Evolutionary conservation across 2,329 filamentous ascomycete species (phyloP).

Genomic region (Penicillium italicum): DNA sequence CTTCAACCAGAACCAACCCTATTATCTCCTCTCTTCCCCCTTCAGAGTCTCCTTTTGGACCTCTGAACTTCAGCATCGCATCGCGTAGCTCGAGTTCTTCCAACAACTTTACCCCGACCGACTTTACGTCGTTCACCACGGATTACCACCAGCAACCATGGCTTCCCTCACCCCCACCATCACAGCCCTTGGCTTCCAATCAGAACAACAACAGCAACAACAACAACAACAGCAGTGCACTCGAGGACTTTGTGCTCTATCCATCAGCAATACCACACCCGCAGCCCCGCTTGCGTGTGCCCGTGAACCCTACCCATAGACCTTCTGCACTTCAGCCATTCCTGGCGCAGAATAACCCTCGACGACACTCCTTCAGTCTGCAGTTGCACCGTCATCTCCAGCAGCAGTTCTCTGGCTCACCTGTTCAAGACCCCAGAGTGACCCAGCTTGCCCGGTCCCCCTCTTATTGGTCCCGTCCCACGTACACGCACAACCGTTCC

Average conservation of each 20-base stretch:
- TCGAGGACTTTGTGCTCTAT: constrained; percentile 47
- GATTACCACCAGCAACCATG: constrained; percentile 48
- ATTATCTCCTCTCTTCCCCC: constrained; percentile 29
- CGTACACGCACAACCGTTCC: constrained; percentile 30
- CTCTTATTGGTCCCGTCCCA: constrained; percentile 37
- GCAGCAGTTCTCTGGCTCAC: constrained; percentile 34
- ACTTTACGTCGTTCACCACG: constrained; percentile 49
- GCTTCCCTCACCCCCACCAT: constrained; percentile 44
- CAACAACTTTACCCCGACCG: constrained; percentile 38
- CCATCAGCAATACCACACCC: constrained; percentile 30
- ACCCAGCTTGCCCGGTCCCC: constrained; percentile 41
- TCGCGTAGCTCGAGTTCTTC: constrained; percentile 44
- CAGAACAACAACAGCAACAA: constrained; percentile 32
- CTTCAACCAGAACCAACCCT: constrained; percentile 32
- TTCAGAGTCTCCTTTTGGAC: constrained; percentile 46
- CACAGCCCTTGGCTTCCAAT: constrained; percentile 43
- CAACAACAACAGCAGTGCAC: constrained; percentile 30
- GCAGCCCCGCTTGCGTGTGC: constrained; percentile 37
- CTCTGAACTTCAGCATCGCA: constrained; percentile 46
- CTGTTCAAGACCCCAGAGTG: constrained; percentile 40
- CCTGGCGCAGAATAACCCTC: constrained; percentile 35
- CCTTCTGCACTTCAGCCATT: constrained; percentile 30
- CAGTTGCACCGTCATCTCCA: constrained; percentile 35
- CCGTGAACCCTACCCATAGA: constrained; percentile 39
- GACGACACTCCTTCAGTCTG: constrained; percentile 37